Percentiles rank a stretch among this genome's conserved stretches.
Conservation (phyloP, 2,329 filamentous ascomycete genomes). For the Xylaria digitata region DNA sequence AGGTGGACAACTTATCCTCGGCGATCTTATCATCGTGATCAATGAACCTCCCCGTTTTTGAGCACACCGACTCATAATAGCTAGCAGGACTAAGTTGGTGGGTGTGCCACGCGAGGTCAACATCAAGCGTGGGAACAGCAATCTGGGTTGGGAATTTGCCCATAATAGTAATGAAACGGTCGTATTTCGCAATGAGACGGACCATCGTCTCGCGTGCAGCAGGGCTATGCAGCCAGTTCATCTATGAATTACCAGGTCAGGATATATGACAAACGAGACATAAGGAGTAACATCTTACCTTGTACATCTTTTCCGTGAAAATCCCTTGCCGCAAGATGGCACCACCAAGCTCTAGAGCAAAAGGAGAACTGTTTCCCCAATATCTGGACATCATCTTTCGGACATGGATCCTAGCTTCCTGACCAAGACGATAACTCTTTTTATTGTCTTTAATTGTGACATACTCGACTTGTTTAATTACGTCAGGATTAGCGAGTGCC, state of each 20-base stretch:
- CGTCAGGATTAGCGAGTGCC: constrained; percentile 53
- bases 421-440: constrained; percentile 41
- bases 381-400: constrained; percentile 78
- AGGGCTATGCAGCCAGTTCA: constrained; percentile 83
- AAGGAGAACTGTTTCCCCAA: constrained; percentile 73
- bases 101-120: constrained; percentile 84
- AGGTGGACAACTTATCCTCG: constrained; percentile 69
- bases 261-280: neutral
- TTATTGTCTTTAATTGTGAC: constrained; percentile 37
- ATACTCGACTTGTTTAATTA: constrained; percentile 57
- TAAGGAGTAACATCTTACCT: constrained; percentile 47
- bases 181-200: constrained; percentile 73
- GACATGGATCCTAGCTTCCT: constrained; percentile 57
- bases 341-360: constrained; percentile 72
- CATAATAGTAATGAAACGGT: constrained; percentile 72
- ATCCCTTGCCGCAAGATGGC: constrained; percentile 74
- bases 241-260: constrained; percentile 44
- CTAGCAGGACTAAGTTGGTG: constrained; percentile 74
- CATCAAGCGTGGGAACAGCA: constrained; percentile 77
- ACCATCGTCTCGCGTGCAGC: constrained; percentile 71
- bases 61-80: constrained; percentile 71
- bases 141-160: constrained; percentile 56
- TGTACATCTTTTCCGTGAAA: constrained; percentile 79
- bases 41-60: constrained; percentile 67
- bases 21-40: constrained; percentile 89